These are phyloP conservation scores for Ascochyta viciae-villosae DNA, from an alignment of 2,329 filamentous ascomycete genomes.

Conservation along the genomic window DNA sequence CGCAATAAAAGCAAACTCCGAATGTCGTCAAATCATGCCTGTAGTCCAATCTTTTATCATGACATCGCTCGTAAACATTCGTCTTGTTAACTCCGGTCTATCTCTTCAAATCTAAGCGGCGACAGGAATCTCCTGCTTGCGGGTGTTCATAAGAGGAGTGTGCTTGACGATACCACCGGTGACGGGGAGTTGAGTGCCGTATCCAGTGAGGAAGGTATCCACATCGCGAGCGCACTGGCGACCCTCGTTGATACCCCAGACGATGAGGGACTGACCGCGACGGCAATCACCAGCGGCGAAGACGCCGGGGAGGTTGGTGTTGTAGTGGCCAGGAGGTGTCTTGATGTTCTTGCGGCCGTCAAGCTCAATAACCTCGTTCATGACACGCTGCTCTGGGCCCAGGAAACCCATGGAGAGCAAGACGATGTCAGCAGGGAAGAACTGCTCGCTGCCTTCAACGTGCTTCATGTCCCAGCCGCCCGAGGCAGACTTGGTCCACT, in stretches of 20 bases:
- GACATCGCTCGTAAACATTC: conserved; percentile 12
- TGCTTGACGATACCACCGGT: conserved; percentile 89
- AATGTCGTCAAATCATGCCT: conserved; percentile 20
- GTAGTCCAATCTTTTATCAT: conserved; percentile 17
- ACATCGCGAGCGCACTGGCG: conserved; percentile 92
- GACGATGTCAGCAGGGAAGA: conserved; percentile 95
- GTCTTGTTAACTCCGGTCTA: neutral
- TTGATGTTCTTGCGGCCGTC: conserved; percentile 96
- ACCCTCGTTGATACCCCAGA: conserved; percentile 98
- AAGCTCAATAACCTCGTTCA: conserved; percentile 88
- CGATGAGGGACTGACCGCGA: conserved; percentile 92
- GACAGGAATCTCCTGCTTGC: conserved; percentile 12
- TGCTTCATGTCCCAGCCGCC: conserved; percentile 99
- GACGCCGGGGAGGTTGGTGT: conserved; percentile 84
- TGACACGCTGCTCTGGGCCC: conserved; percentile 85
- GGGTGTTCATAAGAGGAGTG: conserved; percentile 36
- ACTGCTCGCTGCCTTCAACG: conserved; percentile 88
- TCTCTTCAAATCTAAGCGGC: conserved; percentile 2
- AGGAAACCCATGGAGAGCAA: conserved; percentile 97
- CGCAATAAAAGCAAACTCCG: conserved; percentile 22
- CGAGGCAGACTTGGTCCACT: conserved; percentile 89
- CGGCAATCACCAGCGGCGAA: conserved; percentile 96
- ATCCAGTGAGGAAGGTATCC: conserved; percentile 82
- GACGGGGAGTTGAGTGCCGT: conserved; percentile 78
- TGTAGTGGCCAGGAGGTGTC: conserved; percentile 85